Evolutionary conservation across 192 early-diverging fungal species (phyloP).

Genomic region (Rhizophagus clarus): DNA sequence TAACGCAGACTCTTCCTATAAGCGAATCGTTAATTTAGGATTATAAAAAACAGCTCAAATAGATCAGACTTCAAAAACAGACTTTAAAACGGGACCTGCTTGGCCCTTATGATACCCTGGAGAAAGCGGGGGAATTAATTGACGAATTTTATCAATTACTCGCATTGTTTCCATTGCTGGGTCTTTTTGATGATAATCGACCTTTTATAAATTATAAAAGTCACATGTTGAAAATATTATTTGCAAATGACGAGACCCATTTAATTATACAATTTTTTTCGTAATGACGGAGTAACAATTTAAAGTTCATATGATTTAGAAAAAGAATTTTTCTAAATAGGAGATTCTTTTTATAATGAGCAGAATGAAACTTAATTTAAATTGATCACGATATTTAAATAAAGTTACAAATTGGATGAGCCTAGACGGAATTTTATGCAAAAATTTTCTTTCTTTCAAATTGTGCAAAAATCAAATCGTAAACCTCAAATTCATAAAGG

Average conservation of each 20-base stretch:
- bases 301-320: too few relatives aligned
- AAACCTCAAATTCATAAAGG: slow-evolving; percentile 80
- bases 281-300: too few relatives aligned
- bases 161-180: not conserved
- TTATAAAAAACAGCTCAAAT: not conserved
- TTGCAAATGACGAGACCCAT: too few relatives aligned
- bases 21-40: not conserved
- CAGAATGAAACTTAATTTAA: too few relatives aligned
- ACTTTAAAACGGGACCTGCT: slow-evolving; percentile 48
- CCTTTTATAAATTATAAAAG: not conserved
- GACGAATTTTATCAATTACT: slow-evolving; percentile 2
- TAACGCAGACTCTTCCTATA: slow-evolving; percentile 67
- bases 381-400: too few relatives aligned
- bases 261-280: too few relatives aligned
- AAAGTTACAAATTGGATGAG: too few relatives aligned
- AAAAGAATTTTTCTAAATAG: too few relatives aligned
- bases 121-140: slow-evolving; percentile 58
- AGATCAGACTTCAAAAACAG: not conserved
- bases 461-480: slow-evolving; percentile 79
- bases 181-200: not conserved
- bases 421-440: too few relatives aligned
- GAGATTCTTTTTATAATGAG: too few relatives aligned
- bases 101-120: slow-evolving; percentile 76
- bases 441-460: slow-evolving; percentile 39
- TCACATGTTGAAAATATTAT: too few relatives aligned